Base-by-base conservation (phyloP, 1,284 basidiomycete genomes). In the Melampsora occidentalis region DNA sequence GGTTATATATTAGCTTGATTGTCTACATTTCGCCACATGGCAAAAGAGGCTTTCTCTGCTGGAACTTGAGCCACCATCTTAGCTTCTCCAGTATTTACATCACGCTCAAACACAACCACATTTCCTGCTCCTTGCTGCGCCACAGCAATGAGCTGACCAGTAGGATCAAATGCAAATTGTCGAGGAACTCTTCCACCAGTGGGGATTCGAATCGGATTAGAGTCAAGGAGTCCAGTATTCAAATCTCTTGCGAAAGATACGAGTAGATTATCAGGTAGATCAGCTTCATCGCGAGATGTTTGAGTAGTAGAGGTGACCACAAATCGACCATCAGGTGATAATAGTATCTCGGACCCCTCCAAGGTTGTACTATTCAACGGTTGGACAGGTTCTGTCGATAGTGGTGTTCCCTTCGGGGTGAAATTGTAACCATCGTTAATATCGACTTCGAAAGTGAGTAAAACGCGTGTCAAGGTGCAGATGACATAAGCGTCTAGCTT, bases 281-380 rank as follows among this genome's bases (percentile, higher is more conserved):
- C 7, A 22, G n/a, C 53, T 22, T 22, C 22, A 59, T 59, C 28
- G 16, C 16, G 53, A 28, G n/a, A 22, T 9, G 53, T 59, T 28
- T 59, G 53, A 59, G 53, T 59, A 18, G 53, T 59, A 22, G 53
- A 22, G 53, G 53, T 28, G 16, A 59, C 53, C 2, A 59, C 22
- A 59, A 59, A 59, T 28, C 28, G n/a, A 22, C 53, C 53, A 59
- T 59, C 53, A 20, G 53, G 53, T 28, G 53, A 59, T 22, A 59
- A 22, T 20, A 22, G n/a, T 22, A 59, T 59, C 12, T 28, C 53
- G 16, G 22, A 22, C 16, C 53, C 53, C n/a, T 59, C 7, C 12
- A 46, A 28, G 4, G 53, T 59, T 59, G 53, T 59, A 22, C 28
- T 59, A 46, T 46, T 46, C 42, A 46, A 46, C 42, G 53, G 28